Evolutionary conservation across 2,329 filamentous ascomycete genomes (phyloP), one percentile per base, ranked within the genome.

Genomic region (Alternaria arbusti): DNA sequence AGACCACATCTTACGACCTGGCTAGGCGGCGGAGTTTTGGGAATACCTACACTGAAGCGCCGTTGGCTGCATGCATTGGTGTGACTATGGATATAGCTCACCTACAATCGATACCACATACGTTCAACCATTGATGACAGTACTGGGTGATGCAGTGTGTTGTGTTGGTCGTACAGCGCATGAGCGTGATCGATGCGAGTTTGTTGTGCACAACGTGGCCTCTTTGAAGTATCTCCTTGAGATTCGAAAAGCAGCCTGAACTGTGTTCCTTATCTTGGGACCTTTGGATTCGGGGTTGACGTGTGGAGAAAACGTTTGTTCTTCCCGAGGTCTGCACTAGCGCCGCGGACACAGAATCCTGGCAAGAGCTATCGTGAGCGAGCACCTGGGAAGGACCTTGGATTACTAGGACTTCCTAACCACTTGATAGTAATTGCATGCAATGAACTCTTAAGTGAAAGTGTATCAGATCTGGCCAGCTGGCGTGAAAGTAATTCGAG

Each of bases 401-500:
- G 20, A 4, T 12, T 22, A 54, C 1, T 23, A 13, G 15, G n/a
- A 25, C 40, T 40, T 17, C 36, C 17, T 17, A 0, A 40, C 8
- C 13, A 55, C 5, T 26, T 23, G 10, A 30, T 0, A 40, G 28
- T 51, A 22, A 26, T 25, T 49, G 22, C 36, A 10, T 23, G n/a
- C 1, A 47, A 28, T 28, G 22, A 47, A 49, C 2, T 36, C 3
- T n/a, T 8, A 4, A 25, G 49, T 52, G 49, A 52, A 40, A 40
- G 49, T 52, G 20, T 40, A 25, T 52, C 20, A 52, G 30, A 52
- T 52, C 49, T 65, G 67, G 71, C 71, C 71, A 73, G 70, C 60
- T 74, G 71, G 45, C 36, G 57, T 65, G 63, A 64, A 40, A 61
- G 52, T 40, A 17, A 30, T 70, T 72, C 71, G 69, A 66, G 69